Percentiles rank a stretch among this genome's conserved stretches.
phyloP scores from a whole-genome alignment of 768 basidiomycete genomes.

The Suillus plorans region DNA sequence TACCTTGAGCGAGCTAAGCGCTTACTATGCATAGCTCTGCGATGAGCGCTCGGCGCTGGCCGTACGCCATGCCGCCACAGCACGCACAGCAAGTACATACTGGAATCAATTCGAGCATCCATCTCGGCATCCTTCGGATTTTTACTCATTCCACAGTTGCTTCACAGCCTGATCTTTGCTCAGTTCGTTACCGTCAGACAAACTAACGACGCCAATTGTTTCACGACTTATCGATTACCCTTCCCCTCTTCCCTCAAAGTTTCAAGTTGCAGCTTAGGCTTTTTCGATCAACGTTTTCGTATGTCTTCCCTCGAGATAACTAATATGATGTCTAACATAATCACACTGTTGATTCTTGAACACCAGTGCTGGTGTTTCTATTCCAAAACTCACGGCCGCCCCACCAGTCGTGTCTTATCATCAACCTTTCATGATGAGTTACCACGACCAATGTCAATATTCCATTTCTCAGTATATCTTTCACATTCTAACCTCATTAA shows the following conservation, averaged over 20 bases:
- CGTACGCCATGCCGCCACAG: no score
- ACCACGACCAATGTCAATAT: not conserved
- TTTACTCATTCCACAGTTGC: not conserved
- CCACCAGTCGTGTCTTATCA: not conserved
- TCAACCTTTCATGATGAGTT: not conserved
- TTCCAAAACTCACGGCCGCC: not conserved
- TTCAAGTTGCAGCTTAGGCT: not conserved
- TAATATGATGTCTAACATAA: not conserved
- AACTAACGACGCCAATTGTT: no score
- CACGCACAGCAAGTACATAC: not conserved
- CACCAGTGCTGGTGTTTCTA: not conserved
- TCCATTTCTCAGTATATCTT: not conserved
- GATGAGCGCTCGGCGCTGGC: no score
- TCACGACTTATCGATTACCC: not conserved
- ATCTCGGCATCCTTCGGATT: no score
- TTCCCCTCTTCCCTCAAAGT: not conserved
- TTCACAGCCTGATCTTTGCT: not conserved
- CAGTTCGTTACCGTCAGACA: not conserved
- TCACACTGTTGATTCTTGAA: not conserved
- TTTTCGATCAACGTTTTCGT: not conserved
- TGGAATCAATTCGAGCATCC: not conserved
- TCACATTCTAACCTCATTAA: not conserved
- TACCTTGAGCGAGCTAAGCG: no score
- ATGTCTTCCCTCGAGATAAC: not conserved
- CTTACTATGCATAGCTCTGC: no score